phyloP scores from a whole-genome alignment of 225 moss, liverwort and hornwort species.

The Antitrichia curtipendula region DNA sequence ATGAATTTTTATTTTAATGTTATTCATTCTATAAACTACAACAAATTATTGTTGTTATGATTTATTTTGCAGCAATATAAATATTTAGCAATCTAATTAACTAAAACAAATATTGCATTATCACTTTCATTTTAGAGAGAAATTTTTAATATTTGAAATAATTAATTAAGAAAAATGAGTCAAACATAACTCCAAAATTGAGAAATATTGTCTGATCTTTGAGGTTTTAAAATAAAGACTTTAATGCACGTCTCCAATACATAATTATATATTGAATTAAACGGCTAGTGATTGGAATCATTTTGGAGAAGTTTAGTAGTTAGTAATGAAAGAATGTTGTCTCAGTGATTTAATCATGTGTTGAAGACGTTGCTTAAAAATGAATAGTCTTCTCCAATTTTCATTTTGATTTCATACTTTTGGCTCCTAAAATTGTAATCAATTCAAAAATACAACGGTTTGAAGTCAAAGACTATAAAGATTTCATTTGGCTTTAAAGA shows the following conservation, averaged over 20 bases:
- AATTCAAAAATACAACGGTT: background rate
- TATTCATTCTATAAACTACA: too few species aligned
- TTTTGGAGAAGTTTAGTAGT: background rate
- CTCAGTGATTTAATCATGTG: background rate
- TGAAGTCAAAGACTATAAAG: background rate
- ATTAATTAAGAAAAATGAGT: background rate
- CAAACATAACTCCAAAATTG: background rate
- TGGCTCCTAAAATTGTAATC: background rate
- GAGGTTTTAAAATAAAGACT: background rate
- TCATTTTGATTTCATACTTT: background rate
- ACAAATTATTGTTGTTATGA: too few species aligned
- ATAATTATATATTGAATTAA: background rate
- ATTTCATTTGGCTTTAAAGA: too few species aligned
- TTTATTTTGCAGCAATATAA: too few species aligned
- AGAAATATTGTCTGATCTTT: rapidly evolving
- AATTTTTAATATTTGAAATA: background rate
- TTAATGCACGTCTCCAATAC: background rate
- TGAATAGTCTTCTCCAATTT: background rate
- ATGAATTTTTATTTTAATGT: too few species aligned
- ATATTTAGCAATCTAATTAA: too few species aligned
- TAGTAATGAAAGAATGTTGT: background rate
- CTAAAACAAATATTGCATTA: background rate
- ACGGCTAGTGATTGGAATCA: background rate
- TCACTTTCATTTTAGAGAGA: background rate
- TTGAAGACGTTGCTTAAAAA: background rate